Conservation (phyloP, 1,284 basidiomycete species). For the Apiotrichum siamense region DNA sequence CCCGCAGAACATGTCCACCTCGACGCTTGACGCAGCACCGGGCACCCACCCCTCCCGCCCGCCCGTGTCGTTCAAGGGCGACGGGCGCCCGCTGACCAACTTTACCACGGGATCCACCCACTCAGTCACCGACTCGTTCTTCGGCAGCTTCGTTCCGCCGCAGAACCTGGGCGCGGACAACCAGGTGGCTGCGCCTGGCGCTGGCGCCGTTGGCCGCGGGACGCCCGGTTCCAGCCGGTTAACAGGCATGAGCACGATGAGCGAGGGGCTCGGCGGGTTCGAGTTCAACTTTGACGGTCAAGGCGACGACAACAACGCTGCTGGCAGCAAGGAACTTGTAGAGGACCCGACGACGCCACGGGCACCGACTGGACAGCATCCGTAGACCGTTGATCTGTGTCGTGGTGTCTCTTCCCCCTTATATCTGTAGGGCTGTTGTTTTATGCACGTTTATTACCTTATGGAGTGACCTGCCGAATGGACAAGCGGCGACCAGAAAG, state of each 20-base stretch:
- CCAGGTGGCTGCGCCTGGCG: background rate
- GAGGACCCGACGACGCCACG: slow-evolving; percentile 4
- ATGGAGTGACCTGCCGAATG: too few relatives aligned
- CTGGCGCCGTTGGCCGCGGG: background rate
- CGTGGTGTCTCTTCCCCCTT: background rate
- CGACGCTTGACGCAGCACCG: background rate
- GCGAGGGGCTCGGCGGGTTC: slow-evolving; percentile 39
- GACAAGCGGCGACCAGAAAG: too few relatives aligned
- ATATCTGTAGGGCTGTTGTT: background rate
- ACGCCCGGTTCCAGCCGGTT: slow-evolving; percentile 6
- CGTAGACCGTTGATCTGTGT: background rate
- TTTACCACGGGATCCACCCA: slow-evolving; percentile 12
- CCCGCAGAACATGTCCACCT: slow-evolving; percentile 8
- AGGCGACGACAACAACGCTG: background rate
- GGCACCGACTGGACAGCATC: background rate
- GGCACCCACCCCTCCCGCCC: background rate
- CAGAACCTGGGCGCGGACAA: slow-evolving; percentile 29
- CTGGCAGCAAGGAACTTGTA: slow-evolving; percentile 1
- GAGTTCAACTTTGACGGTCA: slow-evolving; percentile 33
- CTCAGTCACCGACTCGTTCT: slow-evolving; percentile 39
- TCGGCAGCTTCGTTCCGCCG: slow-evolving; percentile 39
- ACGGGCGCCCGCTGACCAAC: slow-evolving; percentile 14
- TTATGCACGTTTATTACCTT: background rate
- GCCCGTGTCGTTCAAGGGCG: background rate
- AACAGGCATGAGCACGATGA: slow-evolving; percentile 31